Conservation (phyloP, 2,329 filamentous ascomycete species). For the Xylariales sp. region DNA sequence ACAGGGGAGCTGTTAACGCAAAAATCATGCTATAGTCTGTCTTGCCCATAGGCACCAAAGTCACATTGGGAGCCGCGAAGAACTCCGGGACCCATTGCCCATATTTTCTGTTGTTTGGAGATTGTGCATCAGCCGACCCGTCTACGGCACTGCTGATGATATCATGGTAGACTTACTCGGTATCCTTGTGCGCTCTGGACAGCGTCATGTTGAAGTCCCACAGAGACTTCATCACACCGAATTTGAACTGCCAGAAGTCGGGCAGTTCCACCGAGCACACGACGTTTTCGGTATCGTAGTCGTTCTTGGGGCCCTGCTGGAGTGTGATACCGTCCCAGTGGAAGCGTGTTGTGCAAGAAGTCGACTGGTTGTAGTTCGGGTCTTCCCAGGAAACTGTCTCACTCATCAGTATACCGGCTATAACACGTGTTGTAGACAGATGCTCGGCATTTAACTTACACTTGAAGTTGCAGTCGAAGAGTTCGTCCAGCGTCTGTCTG, state of each 20-base stretch:
- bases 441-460: constrained; percentile 1
- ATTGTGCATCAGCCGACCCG: too few relatives aligned
- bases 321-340: constrained; percentile 20
- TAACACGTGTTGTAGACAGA: too few relatives aligned
- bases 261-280: constrained; percentile 9
- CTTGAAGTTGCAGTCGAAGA: constrained; percentile 8
- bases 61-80: constrained; percentile 6
- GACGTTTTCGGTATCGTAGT: constrained; percentile 10
- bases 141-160: not conserved
- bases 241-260: constrained; percentile 9
- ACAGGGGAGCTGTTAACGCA: constrained; percentile 1
- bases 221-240: not conserved
- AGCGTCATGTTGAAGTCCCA: constrained; percentile 9
- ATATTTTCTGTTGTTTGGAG: constrained; percentile 2
- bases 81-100: not conserved
- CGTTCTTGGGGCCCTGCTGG: constrained; percentile 22
- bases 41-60: constrained; percentile 1
- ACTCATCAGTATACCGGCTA: not conserved
- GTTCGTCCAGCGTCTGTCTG: not conserved
- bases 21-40: constrained; percentile 7
- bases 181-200: constrained; percentile 4
- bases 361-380: constrained; percentile 10
- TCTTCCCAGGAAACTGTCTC: constrained; percentile 9
- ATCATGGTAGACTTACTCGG: constrained; percentile 1
- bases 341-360: constrained; percentile 16